Percentiles rank a stretch among this genome's conserved stretches.
These are phyloP conservation scores for Bacidia gigantensis DNA, from an alignment of 495 filamentous ascomycete genomes.

Conservation along the genomic window DNA sequence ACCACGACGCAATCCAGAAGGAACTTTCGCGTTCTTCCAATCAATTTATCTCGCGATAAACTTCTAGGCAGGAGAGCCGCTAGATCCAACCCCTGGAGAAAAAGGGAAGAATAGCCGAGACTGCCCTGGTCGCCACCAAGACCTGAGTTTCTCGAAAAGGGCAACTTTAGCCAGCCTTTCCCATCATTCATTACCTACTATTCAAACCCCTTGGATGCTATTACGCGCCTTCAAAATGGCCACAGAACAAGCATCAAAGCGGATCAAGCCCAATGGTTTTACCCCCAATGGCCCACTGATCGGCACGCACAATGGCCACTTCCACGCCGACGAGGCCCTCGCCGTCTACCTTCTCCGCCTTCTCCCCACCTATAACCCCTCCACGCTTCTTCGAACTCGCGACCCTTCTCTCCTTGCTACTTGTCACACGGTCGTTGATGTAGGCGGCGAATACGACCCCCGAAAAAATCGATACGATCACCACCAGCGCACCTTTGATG, in stretches of 20 bases:
- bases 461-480: slow-evolving; percentile 74
- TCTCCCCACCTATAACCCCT: slow-evolving; percentile 63
- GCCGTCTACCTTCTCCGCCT: slow-evolving; percentile 90
- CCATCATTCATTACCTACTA: not conserved
- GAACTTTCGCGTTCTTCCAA: not conserved
- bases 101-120: not conserved
- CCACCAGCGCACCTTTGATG: slow-evolving; percentile 83
- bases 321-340: slow-evolving; percentile 98
- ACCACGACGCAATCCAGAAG: not conserved
- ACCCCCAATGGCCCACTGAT: slow-evolving; percentile 49
- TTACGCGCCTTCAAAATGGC: slow-evolving; percentile 41
- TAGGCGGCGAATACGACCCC: slow-evolving; percentile 79
- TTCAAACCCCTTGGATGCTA: slow-evolving; percentile 14
- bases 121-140: too few relatives aligned
- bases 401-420: slow-evolving; percentile 62
- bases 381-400: slow-evolving; percentile 71
- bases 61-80: not conserved
- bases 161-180: not conserved
- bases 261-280: slow-evolving; percentile 39
- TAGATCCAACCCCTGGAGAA: not conserved
- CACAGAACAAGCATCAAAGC: slow-evolving; percentile 50
- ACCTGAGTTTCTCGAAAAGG: too few relatives aligned
- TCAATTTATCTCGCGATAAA: not conserved
- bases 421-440: slow-evolving; percentile 93
- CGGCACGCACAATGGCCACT: slow-evolving; percentile 91